Evolutionary conservation across 2,329 filamentous ascomycete species (phyloP), one percentile per base, ranked within the genome.

Genomic region (Elsinoe australis): DNA sequence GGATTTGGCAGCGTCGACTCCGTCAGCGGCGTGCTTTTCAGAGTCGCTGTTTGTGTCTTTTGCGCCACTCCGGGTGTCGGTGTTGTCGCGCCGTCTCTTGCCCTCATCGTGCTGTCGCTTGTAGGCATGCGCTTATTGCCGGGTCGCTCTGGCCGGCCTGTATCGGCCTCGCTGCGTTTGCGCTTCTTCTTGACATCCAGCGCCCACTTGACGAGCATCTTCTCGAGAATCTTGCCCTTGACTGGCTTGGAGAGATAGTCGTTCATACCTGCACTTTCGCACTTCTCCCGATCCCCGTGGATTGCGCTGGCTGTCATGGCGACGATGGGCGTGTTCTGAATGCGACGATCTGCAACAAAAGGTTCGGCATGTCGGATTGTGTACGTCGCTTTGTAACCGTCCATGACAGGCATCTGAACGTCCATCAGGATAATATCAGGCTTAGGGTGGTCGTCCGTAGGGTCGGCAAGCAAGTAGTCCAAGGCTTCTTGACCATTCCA

Each of bases 261-360:
- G 55, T 87, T 83, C 84, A 87, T 87, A 24, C 84, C 84, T 6
- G 82, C 81, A 52, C 73, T 74, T 51, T 77, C 75, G 59, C 83
- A 87, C 59, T 86, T 87, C 60, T 87, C 83, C 41, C 75, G 72
- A 57, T 88, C 84, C 3, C 84, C 84, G 59, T 86, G 82, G 32
- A 87, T 87, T 0, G 84, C 84, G 3, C 80, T 85, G 3, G 83
- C 85, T 0, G 84, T 88, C 82, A 88, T 86, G n/a, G 84, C 84
- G 29, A 88, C 80, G 44, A 88, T 86, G 0, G 83, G 83, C 4
- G 86, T 80, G 34, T 80, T 71, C 48, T 73, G 70, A 3, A 77
- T 61, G 14, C 65, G 64, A 1, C 79, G 70, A 46, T 76, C 73
- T 2, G 68, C 58, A 32, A 74, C 79, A 64, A 84, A 87, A 0